A percentile compares a stretch with the other conserved stretches of the same genome.
These are phyloP conservation scores for Cryphonectria carpinicola DNA, from an alignment of 2,329 filamentous ascomycete species.

Conservation along the genomic window DNA sequence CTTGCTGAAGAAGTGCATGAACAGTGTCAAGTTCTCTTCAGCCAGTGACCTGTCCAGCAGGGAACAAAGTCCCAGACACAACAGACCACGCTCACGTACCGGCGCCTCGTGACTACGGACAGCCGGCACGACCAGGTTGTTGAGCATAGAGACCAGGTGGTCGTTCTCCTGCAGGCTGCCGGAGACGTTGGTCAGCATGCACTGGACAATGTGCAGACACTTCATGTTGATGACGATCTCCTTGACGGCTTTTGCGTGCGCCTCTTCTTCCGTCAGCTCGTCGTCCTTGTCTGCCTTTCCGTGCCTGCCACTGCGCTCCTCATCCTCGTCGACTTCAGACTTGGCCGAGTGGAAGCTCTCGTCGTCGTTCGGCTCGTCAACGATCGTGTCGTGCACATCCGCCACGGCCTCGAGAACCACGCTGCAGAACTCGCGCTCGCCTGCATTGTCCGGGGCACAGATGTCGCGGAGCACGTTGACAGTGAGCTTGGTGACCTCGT, in stretches of 20 bases:
- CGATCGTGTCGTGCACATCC: slow-evolving; percentile 94
- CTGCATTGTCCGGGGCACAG: slow-evolving; percentile 73
- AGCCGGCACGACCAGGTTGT: slow-evolving; percentile 93
- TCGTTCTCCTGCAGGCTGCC: slow-evolving; percentile 87
- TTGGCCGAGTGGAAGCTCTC: slow-evolving; percentile 94
- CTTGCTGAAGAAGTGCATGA: slow-evolving; percentile 95
- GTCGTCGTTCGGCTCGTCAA: slow-evolving; percentile 63
- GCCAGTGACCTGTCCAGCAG: slow-evolving; percentile 90
- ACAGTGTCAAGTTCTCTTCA: slow-evolving; percentile 87
- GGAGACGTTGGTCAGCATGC: slow-evolving; percentile 92
- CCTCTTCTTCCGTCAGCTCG: slow-evolving; percentile 65
- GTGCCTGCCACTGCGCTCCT: slow-evolving; percentile 48
- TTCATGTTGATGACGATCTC: slow-evolving; percentile 99
- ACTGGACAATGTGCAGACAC: slow-evolving; percentile 95
- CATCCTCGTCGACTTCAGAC: slow-evolving; percentile 77
- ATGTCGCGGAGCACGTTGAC: slow-evolving; percentile 82
- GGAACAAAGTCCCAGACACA: slow-evolving; percentile 89
- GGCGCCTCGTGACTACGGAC: slow-evolving; percentile 92
- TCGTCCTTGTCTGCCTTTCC: slow-evolving; percentile 45
- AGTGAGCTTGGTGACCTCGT: slow-evolving; percentile 88
- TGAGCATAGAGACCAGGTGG: slow-evolving; percentile 95
- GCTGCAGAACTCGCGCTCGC: slow-evolving; percentile 82
- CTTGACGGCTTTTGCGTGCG: slow-evolving; percentile 75
- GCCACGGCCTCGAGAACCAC: slow-evolving; percentile 91
- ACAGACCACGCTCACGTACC: slow-evolving; percentile 85